phyloP scores from a whole-genome alignment of 1,284 basidiomycete genomes.

The Fistulinella cinereoalba region DNA sequence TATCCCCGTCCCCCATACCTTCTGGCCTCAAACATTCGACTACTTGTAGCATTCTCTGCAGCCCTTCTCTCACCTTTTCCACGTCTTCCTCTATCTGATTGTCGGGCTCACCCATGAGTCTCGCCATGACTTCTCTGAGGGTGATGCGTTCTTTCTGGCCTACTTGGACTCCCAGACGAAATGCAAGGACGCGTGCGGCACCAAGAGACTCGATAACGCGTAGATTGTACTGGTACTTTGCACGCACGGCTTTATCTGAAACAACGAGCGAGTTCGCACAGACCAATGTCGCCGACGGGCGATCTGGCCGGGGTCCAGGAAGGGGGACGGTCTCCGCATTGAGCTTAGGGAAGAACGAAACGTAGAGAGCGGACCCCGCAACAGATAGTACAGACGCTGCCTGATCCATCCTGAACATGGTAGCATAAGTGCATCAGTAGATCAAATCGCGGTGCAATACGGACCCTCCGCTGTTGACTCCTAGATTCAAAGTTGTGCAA shows the following conservation, averaged over 20 bases:
- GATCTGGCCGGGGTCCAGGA: conserved; percentile 39
- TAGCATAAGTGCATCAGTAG: conserved; percentile 1
- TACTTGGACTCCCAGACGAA: conserved; percentile 47
- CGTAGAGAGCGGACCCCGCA: conserved; percentile 69
- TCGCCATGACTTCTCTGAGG: conserved; percentile 50
- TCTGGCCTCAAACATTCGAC: conserved; percentile 54
- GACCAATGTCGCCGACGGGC: conserved; percentile 58
- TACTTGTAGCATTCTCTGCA: conserved; percentile 48
- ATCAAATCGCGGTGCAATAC: conserved; percentile 17
- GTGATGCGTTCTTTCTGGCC: conserved; percentile 49
- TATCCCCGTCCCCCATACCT: conserved; percentile 29
- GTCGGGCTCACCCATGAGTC: conserved; percentile 44
- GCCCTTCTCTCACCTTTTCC: conserved; percentile 43
- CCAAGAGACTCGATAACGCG: conserved; percentile 85
- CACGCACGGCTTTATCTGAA: conserved; percentile 77
- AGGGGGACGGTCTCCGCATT: conserved; percentile 62
- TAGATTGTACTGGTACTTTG: conserved; percentile 80
- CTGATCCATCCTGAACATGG: conserved; percentile 67
- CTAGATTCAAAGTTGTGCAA: conserved; percentile 24
- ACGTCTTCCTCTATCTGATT: conserved; percentile 41
- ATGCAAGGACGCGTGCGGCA: conserved; percentile 70
- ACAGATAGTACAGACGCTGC: conserved; percentile 77
- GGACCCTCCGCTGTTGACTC: conserved; percentile 75
- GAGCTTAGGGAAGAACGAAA: conserved; percentile 79
- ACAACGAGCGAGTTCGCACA: conserved; percentile 83